Percentiles rank a stretch among this genome's conserved stretches.
These are phyloP conservation scores for Stagonosporopsis vannaccii DNA, from an alignment of 2,329 filamentous ascomycete genomes.

Conservation along the genomic window DNA sequence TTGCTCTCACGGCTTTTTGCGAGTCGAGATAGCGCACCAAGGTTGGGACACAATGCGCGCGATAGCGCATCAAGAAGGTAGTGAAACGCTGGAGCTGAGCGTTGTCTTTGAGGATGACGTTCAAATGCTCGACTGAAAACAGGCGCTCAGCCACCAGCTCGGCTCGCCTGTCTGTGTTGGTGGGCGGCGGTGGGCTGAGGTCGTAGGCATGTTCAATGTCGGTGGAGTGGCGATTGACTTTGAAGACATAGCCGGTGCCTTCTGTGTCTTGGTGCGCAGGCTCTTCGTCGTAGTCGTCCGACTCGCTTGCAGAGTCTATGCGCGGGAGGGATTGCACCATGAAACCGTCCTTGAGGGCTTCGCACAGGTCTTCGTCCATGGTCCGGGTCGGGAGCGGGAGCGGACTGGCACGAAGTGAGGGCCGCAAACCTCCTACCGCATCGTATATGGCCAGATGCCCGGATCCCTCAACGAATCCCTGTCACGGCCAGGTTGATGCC, in stretches of 20 bases:
- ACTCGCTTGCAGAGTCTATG: conserved; percentile 18
- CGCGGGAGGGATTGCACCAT: conserved; percentile 6
- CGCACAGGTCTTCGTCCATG: conserved; percentile 10
- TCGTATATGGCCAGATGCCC: conserved; percentile 3
- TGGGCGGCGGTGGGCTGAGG: conserved; percentile 33
- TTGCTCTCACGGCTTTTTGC: conserved; percentile 71
- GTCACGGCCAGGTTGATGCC: conserved; percentile 1
- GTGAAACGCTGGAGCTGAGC: conserved; percentile 68
- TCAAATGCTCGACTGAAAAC: conserved; percentile 69
- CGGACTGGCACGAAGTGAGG: conserved; percentile 3
- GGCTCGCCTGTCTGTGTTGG: conserved; percentile 28
- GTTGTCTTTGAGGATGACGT: conserved; percentile 68
- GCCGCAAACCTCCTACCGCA: background rate
- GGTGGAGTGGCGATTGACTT: conserved; percentile 16
- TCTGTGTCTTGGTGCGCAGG: conserved; percentile 3
- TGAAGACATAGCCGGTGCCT: background rate
- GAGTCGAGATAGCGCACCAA: conserved; percentile 74
- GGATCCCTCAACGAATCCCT: background rate
- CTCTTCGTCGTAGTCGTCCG: conserved; percentile 1
- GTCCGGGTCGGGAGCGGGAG: conserved; percentile 7
- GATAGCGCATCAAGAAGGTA: conserved; percentile 65
- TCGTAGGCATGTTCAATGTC: conserved; percentile 31
- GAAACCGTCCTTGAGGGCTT: conserved; percentile 4
- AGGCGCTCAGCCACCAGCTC: conserved; percentile 68
- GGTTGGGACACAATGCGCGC: conserved; percentile 67